Percentiles rank a stretch among this genome's conserved stretches.
phyloP scores from a whole-genome alignment of 345 rosid species.

The Toxicodendron radicans region DNA sequence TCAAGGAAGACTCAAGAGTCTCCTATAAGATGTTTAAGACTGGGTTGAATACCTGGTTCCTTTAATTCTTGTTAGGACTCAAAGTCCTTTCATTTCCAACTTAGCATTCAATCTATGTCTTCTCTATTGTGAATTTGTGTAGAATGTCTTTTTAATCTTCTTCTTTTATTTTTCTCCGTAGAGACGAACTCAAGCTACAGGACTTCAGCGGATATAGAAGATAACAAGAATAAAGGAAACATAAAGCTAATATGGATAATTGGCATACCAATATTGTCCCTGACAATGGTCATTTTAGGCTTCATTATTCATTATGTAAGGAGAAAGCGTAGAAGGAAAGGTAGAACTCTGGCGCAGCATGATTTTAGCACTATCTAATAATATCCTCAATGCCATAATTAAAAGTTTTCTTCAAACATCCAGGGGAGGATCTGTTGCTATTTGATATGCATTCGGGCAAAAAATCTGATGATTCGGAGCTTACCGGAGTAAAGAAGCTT shows the following conservation, averaged over 20 bases:
- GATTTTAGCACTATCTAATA: neutral
- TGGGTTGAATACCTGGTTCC: too few species aligned
- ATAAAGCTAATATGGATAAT: neutral
- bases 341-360: slow-evolving; percentile 6
- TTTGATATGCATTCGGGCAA: slow-evolving; percentile 9
- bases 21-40: too few species aligned
- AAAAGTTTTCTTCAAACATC: neutral
- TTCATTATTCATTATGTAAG: neutral
- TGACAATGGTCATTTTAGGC: neutral
- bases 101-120: too few species aligned
- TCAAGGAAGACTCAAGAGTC: too few species aligned
- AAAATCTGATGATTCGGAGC: neutral
- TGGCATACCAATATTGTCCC: neutral
- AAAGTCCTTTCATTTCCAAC: too few species aligned
- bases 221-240: neutral
- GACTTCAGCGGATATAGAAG: neutral
- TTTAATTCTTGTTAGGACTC: too few species aligned
- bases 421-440: slow-evolving; percentile 21
- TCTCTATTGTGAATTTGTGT: too few species aligned
- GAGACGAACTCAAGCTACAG: neutral
- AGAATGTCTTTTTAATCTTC: neutral
- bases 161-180: neutral
- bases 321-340: neutral
- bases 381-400: neutral
- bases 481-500: slow-evolving; percentile 13